These are phyloP conservation scores for Arthroderma sp. DNA, from an alignment of 2,329 filamentous ascomycete genomes.

Conservation along the genomic window DNA sequence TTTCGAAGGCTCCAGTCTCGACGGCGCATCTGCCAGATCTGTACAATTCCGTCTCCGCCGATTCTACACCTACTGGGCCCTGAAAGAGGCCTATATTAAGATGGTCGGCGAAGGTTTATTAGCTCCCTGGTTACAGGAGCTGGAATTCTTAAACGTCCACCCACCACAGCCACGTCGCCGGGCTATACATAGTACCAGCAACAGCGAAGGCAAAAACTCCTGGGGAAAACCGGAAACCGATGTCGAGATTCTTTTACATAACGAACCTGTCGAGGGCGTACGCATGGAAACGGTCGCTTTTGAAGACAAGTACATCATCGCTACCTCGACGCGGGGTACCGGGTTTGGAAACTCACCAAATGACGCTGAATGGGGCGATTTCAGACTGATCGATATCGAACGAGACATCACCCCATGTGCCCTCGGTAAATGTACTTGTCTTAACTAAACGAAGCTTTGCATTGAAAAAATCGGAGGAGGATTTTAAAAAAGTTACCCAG, in stretches of 20 bases:
- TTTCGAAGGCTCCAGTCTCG: conserved; percentile 16
- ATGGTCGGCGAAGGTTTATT: conserved; percentile 51
- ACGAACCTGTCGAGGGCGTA: conserved; percentile 37
- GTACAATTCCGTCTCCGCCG: conserved; percentile 45
- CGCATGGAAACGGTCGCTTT: conserved; percentile 46
- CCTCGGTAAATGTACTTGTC: conserved; percentile 21
- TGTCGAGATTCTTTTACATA: conserved; percentile 39
- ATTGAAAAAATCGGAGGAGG: too few relatives aligned
- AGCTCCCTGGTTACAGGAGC: conserved; percentile 45
- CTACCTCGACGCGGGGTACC: conserved; percentile 37
- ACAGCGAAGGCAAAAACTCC: conserved; percentile 2
- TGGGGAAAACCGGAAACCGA: conserved; percentile 28
- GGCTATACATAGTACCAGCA: neutral
- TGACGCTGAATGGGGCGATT: conserved; percentile 25
- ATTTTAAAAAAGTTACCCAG: too few relatives aligned
- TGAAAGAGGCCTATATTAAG: conserved; percentile 56
- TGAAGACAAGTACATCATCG: conserved; percentile 46
- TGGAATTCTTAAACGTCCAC: conserved; percentile 48
- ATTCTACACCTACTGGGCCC: conserved; percentile 53
- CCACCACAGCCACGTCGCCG: conserved; percentile 3
- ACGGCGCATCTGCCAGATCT: conserved; percentile 17
- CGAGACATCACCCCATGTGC: conserved; percentile 32
- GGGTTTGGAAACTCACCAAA: conserved; percentile 1
- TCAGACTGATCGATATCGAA: conserved; percentile 35
- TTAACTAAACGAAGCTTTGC: neutral